A percentile compares a stretch with the other conserved stretches of the same genome.
Evolutionary conservation across 305 asterid species (phyloP).

Genomic region (Rubia tinctorum): DNA sequence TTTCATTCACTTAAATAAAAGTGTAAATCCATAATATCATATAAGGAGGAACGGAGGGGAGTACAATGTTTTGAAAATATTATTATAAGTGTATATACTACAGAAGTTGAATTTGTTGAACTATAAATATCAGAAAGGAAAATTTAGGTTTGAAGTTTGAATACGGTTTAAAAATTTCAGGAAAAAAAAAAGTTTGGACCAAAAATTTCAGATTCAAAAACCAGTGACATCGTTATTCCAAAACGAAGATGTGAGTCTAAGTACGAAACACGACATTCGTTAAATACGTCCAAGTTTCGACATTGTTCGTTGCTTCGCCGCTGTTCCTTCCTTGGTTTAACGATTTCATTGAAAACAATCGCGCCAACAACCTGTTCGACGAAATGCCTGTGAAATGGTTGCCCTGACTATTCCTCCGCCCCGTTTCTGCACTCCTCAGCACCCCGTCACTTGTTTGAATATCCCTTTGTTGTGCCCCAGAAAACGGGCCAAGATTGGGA

Average conservation of each 20-base stretch:
- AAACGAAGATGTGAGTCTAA: neutral
- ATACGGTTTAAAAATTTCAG: neutral
- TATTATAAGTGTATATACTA: too few species aligned
- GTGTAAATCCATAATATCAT: too few species aligned
- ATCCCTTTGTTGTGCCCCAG: slow-evolving; percentile 16
- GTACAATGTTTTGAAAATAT: too few species aligned
- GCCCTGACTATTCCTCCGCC: slow-evolving; percentile 32
- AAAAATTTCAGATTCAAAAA: neutral
- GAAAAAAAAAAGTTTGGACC: too few species aligned
- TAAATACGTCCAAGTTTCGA: neutral
- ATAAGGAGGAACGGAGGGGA: too few species aligned
- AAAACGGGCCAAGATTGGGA: slow-evolving; percentile 16
- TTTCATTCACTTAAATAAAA: too few species aligned
- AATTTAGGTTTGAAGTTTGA: neutral
- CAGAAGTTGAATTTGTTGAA: neutral
- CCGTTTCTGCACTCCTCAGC: slow-evolving; percentile 24
- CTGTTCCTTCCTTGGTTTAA: neutral
- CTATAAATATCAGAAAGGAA: neutral
- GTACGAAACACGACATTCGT: slow-evolving; percentile 4
- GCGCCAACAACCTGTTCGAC: slow-evolving; percentile 40
- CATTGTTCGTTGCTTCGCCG: slow-evolving; percentile 1
- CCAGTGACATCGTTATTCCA: slow-evolving; percentile 2
- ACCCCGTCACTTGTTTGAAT: slow-evolving; percentile 24
- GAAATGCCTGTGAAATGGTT: slow-evolving; percentile 89
- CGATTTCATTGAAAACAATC: neutral